Base-by-base conservation (phyloP, 2,329 filamentous ascomycete genomes). In the Ascochyta lentis region DNA sequence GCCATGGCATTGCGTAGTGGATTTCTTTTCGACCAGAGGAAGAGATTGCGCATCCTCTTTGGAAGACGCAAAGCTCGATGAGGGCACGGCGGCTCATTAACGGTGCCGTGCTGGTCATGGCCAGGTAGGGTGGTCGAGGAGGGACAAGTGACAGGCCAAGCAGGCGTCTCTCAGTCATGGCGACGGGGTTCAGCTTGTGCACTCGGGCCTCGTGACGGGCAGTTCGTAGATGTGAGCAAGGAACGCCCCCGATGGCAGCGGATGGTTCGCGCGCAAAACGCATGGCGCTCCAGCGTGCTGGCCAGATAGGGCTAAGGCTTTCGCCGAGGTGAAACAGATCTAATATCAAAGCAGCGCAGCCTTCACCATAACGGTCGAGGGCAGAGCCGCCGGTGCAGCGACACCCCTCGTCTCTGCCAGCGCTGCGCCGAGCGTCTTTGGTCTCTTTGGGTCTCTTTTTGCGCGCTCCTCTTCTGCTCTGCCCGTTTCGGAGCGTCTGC, bases 361-460 rank as follows among this genome's bases (percentile, higher is more conserved):
- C 29, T 31, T 31, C 29, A 31, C 29, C 53, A 53, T 57, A 40
- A 54, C 49, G 37, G 29, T 58, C 43, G 53, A 55, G 52, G 60
- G 58, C 45, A 59, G 56, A 64, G 57, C 56, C 60, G 62, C 63
- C 51, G 56, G 47, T 48, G n/a, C n/a, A 51, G 29, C 49, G 58
- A 51, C 47, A 51, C 60, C 65, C 56, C 59, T 65, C 59, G 56
- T 49, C 48, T 42, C 49, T 34, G 57, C 54, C 44, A 34, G 50
- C 41, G 19, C 19, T 19, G 19, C 19, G 19, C 19, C 19, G 19
- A 19, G 19, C 19, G 19, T 19, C 19, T 19, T 19, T 19, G 19
- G 19, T 19, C 19, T 3, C 19, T 19, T 3, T 46, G 49, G 56
- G 50, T 54, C 19, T 37, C 33, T 48, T 26, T 19, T 23, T 31